These are phyloP conservation scores for Ochetophila trinervis DNA, from an alignment of 306 rosid species.

Conservation along the genomic window DNA sequence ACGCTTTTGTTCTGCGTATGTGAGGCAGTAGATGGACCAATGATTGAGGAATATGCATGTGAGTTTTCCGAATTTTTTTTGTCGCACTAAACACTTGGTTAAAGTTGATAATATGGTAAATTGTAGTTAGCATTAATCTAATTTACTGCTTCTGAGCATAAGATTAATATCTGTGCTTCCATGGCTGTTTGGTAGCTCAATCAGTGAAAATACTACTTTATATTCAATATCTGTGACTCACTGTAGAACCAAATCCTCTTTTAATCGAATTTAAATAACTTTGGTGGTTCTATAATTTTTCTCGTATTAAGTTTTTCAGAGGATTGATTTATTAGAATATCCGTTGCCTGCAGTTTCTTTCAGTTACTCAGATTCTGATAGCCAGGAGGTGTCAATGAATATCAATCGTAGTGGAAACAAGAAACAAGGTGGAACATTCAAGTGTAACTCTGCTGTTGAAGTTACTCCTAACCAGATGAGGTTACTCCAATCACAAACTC, in stretches of 20 bases:
- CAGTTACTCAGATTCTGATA: constrained; percentile 70
- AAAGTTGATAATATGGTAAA: background rate
- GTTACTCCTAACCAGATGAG: constrained; percentile 94
- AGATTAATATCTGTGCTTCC: background rate
- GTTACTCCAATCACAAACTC: constrained; percentile 29
- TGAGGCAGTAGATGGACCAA: constrained; percentile 79
- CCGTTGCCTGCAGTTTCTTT: constrained; percentile 66
- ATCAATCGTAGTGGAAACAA: constrained; percentile 77
- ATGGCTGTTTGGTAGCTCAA: background rate
- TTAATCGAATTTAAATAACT: constrained; percentile 9
- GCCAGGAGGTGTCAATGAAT: constrained; percentile 81
- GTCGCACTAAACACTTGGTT: background rate
- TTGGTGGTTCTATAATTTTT: background rate
- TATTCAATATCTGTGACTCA: too few species aligned
- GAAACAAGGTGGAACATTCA: constrained; percentile 74
- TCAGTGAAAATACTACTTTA: background rate
- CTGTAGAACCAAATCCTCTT: background rate
- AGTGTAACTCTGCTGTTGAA: constrained; percentile 66
- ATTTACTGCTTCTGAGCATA: background rate
- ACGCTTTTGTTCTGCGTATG: constrained; percentile 85
- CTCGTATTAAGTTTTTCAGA: background rate
- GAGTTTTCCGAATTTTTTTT: constrained; percentile 29
- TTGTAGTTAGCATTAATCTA: background rate
- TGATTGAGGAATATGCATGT: constrained; percentile 98
- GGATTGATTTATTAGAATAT: constrained; percentile 8